Evolutionary conservation across 2,329 filamentous ascomycete genomes (phyloP).

Genomic region (Alternaria sp.): DNA sequence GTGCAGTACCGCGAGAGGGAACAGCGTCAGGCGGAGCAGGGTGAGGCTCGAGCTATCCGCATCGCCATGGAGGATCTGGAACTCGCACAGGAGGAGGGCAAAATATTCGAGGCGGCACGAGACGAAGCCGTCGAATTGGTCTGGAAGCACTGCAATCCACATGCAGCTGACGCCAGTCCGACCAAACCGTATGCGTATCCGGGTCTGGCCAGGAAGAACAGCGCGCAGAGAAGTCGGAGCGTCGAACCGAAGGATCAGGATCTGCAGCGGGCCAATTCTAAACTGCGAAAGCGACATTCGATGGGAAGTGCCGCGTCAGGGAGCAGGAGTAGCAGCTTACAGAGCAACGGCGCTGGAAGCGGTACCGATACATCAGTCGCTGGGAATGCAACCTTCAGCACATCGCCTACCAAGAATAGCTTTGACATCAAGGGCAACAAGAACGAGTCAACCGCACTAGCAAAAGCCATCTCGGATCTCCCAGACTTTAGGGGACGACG

Average conservation of each 20-base stretch:
- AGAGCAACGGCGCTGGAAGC: constrained; percentile 49
- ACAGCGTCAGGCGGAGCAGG: constrained; percentile 80
- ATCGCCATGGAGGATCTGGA: constrained; percentile 79
- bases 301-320: constrained; percentile 46
- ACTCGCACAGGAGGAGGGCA: constrained; percentile 65
- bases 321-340: constrained; percentile 51
- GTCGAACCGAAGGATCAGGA: constrained; percentile 43
- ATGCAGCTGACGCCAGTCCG: constrained; percentile 68
- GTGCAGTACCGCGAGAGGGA: constrained; percentile 74
- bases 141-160: constrained; percentile 76
- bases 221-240: constrained; percentile 67
- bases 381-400: constrained; percentile 11
- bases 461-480: constrained; percentile 42
- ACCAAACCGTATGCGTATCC: constrained; percentile 64
- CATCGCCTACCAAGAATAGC: constrained; percentile 34
- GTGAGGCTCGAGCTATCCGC: constrained; percentile 74
- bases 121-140: constrained; percentile 82
- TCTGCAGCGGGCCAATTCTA: constrained; percentile 46
- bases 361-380: constrained; percentile 36
- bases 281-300: constrained; percentile 48
- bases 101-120: constrained; percentile 74
- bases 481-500: constrained; percentile 52
- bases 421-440: constrained; percentile 28
- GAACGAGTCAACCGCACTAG: constrained; percentile 47
- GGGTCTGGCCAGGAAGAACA: constrained; percentile 69